These are phyloP conservation scores for Phanerochaete carnosa DNA, from an alignment of 768 basidiomycete genomes.

Conservation along the genomic window DNA sequence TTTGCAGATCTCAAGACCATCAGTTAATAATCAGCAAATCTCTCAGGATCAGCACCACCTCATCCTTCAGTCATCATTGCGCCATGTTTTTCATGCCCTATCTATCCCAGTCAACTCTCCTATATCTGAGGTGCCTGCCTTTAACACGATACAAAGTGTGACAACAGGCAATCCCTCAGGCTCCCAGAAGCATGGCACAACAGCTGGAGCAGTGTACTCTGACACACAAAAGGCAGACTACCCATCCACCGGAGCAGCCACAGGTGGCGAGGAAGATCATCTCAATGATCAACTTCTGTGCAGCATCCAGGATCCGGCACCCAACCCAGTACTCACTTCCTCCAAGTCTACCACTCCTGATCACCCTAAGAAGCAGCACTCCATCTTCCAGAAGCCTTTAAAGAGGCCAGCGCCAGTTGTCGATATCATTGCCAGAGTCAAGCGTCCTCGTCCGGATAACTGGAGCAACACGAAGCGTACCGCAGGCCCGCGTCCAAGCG, in stretches of 20 bases:
- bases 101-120: no score
- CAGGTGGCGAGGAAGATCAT: neutral
- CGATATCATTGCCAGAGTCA: neutral
- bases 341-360: neutral
- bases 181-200: no score
- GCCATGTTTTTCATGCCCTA: no score
- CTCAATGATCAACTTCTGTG: neutral
- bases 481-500: neutral
- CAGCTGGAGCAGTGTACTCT: no score
- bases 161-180: no score
- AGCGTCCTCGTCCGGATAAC: neutral
- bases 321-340: neutral
- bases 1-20: no score
- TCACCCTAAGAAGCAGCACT: neutral
- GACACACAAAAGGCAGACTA: no score
- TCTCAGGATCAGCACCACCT: no score
- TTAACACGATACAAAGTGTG: no score
- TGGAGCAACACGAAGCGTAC: neutral
- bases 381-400: neutral
- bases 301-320: neutral
- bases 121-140: no score
- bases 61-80: no score
- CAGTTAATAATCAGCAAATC: no score
- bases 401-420: neutral
- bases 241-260: neutral